Evolutionary conservation across 2,329 filamentous ascomycete genomes (phyloP), one percentile per base, ranked within the genome.

Genomic region (Onygena corvina): DNA sequence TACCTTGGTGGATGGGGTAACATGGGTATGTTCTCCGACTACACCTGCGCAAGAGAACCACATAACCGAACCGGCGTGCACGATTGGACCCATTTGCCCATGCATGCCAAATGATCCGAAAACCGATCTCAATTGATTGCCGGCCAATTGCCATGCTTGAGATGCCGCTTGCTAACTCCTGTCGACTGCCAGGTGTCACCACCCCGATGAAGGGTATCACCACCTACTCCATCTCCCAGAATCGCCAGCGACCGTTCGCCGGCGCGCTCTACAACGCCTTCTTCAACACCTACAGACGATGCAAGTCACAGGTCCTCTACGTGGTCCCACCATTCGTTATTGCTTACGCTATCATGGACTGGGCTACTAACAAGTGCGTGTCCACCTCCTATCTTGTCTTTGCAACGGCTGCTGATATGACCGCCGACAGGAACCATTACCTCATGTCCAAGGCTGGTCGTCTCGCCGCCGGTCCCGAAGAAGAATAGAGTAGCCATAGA

Each of bases 261-360:
- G 86, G 86, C 61, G 74, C 83, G 53, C 69, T 76, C 57, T 73
- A 90, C 69, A 84, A 83, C 58, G 90, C 89, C 63, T 72, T 96
- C 74, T 96, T 96, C 83, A 98, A 98, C 79, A 83, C 80, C 61
- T 93, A 84, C 78, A 83, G 92, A 69, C 81, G 92, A 63, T 85
- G 84, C 71, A 82, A 81, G 67, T 70, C 76, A 60, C 92, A 96
- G 76, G 80, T 94, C 59, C 80, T 96, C 60, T 98, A 89, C 78
- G 81, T 89, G 70, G 77, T 82, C 21, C 85, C 92, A 52, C 84
- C 89, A 33, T 72, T 94, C 59, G 61, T 92, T 56, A 68, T 76
- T 58, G 88, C 78, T 58, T 98, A 96, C 74, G 80, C 81, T 65
- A 65, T 80, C 58, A 85, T 96, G 83, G 72, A 84, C 66, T 98